Conservation (phyloP, 441 rosid species). For the Pelargonium australe region DNA sequence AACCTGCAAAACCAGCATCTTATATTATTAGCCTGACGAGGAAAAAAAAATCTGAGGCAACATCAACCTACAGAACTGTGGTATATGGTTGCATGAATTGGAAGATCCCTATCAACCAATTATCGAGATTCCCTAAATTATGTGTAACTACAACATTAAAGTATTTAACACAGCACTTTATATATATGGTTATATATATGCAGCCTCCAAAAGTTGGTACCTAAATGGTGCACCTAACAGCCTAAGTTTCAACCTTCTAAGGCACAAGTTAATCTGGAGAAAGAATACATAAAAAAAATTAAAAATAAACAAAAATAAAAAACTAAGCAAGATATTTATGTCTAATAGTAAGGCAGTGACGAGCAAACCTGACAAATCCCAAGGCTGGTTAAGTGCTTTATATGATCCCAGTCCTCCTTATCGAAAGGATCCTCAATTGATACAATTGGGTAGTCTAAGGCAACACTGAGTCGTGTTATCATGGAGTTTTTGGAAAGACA, state of each 20-base stretch:
- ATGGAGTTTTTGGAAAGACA: conserved; percentile 1
- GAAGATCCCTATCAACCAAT: background rate
- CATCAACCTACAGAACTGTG: no score
- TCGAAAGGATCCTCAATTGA: conserved; percentile 98
- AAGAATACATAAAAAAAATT: background rate
- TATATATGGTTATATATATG: conserved; percentile 2
- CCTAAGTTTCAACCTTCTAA: conserved; percentile 1
- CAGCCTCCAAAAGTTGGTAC: background rate
- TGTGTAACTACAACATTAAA: conserved; percentile 5
- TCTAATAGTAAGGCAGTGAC: conserved; percentile 15
- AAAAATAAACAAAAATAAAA: background rate
- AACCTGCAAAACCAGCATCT: conserved; percentile 47
- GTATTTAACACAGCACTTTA: background rate
- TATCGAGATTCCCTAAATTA: background rate
- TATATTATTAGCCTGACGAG: conserved; percentile 5
- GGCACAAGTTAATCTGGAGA: conserved; percentile 5
- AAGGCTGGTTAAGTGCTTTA: conserved; percentile 61
- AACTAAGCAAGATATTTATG: background rate
- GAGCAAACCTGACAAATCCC: conserved; percentile 83
- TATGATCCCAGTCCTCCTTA: conserved; percentile 96
- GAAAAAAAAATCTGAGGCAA: background rate
- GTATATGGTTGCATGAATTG: no score
- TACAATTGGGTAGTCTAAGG: conserved; percentile 69
- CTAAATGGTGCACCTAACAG: background rate
- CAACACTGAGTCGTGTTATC: conserved; percentile 8